Base-by-base conservation (phyloP, 768 basidiomycete species). In the Leccinum subtestaceum region DNA sequence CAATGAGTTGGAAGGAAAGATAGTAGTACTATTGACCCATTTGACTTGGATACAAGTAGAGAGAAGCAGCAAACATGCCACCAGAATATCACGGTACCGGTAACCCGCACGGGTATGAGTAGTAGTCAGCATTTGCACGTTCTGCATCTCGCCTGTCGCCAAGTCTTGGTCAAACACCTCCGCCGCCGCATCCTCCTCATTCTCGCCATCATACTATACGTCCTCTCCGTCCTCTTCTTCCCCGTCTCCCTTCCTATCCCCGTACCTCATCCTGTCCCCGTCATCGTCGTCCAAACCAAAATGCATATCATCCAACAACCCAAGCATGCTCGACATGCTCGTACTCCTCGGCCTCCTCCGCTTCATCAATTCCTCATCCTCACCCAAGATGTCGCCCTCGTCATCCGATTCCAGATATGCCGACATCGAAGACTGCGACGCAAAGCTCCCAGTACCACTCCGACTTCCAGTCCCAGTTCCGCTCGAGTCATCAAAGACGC, bases 271-370 rank as follows among this genome's bases (percentile, higher is more conserved):
- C n/a, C 43, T 12, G 23, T 48, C 12, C 47, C 75, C 77, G 9
- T 83, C 84, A 7, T 78, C 81, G 11, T 84, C 81, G 46, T 83
- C 82, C 61, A 82, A 72, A 15, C 76, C 82, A 61, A 85, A 83
- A 52, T 82, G 76, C 66, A 80, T 77, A 61, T 87, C 82, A 53
- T 88, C 84, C 60, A 93, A 72, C 21, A 90, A 88, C 31, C 93
- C 93, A 12, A 91, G 93, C 89, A 95, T 93, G 68, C 91, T 93
- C 46, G 84, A 84, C 72, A 88, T 82, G 62, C 91, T 91, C 67
- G 82, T 78, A 61, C 81, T 78, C 62, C 88, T 76, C 54, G 70
- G 63, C 43, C 81, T 69, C 59, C 72, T 75, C 58, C 72, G 69
- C 64, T 75, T 71, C 70, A 73, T 76, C 64, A 71, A 72, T 38